Base-by-base conservation (phyloP, 2,329 filamentous ascomycete genomes). In the Xylaria polymorpha region DNA sequence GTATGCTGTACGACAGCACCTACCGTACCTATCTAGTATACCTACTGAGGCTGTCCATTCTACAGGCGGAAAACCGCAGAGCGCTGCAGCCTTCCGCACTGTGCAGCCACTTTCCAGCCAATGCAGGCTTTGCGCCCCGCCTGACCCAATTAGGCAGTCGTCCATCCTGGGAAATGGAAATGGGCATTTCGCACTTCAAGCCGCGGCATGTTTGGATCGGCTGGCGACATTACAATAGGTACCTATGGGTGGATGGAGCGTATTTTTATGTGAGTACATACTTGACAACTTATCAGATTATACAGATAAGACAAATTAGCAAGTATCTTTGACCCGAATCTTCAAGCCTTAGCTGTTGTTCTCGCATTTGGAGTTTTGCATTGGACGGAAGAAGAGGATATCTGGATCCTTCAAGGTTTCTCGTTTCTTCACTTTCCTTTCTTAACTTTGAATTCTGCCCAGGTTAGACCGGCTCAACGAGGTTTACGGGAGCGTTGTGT, bases 31-130 rank as follows among this genome's bases (percentile, higher is more conserved):
- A n/a, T n/a, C n/a, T n/a, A n/a, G n/a, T n/a, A n/a, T n/a, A n/a
- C n/a, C 8, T 20, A 14, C 32, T 22, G 35, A 32, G 37, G 48
- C 48, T 51, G 15, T 51, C 18, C 6, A 41, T 41, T 51, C 48
- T 32, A 10, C 44, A 48, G 44, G 44, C 3, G 20, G 20, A 48
- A 48, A 48, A 22, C 15, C 9, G 20, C 4, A 35, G 50, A 35
- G 25, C 6, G 39, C 39, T 43, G 61, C 61, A 64, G 61, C 41
- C 32, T 37, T 10, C 53, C 61, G 61, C 51, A 64, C 51, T 64
- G 61, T 57, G 51, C 39, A 56, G 61, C 29, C 32, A 57, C 22
- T 46, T 39, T 9, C 32, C 41, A 46, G 29, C 53, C 18, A 50
- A 50, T 57, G 22, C 39, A 35, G 20, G 25, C 56, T 29, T 29